Percentiles rank a stretch among this genome's conserved stretches.
Evolutionary conservation across 2,329 filamentous ascomycete species (phyloP).

Genomic region (Paecilomyces sp.): DNA sequence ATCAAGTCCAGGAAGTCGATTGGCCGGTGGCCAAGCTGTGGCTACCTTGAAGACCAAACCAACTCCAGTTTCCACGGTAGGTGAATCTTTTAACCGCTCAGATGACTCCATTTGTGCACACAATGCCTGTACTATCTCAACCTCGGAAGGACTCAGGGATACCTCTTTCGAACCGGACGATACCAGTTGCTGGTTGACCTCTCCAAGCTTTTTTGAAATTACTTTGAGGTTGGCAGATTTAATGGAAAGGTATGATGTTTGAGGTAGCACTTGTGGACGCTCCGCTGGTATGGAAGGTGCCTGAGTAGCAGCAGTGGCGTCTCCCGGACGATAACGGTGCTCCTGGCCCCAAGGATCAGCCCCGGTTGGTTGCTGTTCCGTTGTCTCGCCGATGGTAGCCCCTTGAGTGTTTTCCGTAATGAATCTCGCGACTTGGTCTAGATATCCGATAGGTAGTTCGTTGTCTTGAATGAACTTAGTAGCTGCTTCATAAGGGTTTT

Average conservation of each 20-base stretch:
- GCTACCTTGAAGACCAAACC: conserved; percentile 63
- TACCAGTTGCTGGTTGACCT: conserved; percentile 63
- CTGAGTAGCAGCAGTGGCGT: conserved; percentile 39
- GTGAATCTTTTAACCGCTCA: conserved; percentile 33
- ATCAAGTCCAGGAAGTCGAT: conserved; percentile 78
- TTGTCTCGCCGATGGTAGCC: conserved; percentile 64
- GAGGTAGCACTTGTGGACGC: conserved; percentile 61
- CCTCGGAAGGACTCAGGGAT: conserved; percentile 65
- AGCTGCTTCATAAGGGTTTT: conserved; percentile 88
- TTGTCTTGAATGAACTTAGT: conserved; percentile 87
- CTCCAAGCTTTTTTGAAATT: conserved; percentile 68
- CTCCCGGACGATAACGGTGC: conserved; percentile 68
- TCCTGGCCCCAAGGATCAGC: conserved; percentile 74
- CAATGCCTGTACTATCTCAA: conserved; percentile 55
- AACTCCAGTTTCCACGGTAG: conserved; percentile 48
- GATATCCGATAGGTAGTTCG: conserved; percentile 75
- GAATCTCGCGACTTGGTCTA: conserved; percentile 89
- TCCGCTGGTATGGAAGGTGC: conserved; percentile 26
- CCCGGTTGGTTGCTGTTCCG: conserved; percentile 39
- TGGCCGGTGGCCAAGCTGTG: conserved; percentile 71
- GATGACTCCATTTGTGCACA: conserved; percentile 55
- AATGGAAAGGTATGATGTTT: conserved; percentile 72
- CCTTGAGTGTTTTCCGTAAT: conserved; percentile 86
- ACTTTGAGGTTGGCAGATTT: conserved; percentile 62
- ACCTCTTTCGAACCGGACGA: conserved; percentile 64